Evolutionary conservation across 192 early-diverging fungal species (phyloP).

Genomic region (Umbelopsis vinacea): DNA sequence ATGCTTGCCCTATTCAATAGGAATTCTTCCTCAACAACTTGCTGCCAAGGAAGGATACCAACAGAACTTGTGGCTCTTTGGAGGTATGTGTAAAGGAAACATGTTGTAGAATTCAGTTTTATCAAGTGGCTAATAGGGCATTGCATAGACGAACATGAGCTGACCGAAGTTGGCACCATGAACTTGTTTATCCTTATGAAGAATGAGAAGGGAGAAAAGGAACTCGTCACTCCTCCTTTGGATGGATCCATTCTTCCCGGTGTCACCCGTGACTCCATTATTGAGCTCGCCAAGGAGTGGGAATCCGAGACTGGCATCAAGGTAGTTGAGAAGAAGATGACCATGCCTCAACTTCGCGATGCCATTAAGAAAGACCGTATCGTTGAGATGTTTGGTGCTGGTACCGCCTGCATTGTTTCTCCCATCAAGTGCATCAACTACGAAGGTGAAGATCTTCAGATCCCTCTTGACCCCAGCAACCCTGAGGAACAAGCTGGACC

Average conservation of each 20-base stretch:
- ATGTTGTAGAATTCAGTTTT: not conserved
- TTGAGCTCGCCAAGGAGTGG: slow-evolving; percentile 79
- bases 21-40: slow-evolving; percentile 74
- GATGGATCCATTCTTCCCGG: slow-evolving; percentile 96
- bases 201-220: slow-evolving; percentile 79
- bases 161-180: slow-evolving; percentile 98
- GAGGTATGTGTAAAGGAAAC: slow-evolving; percentile 34
- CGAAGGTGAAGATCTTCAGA: slow-evolving; percentile 74
- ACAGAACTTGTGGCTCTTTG: slow-evolving; percentile 96
- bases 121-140: not conserved
- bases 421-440: slow-evolving; percentile 90
- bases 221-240: slow-evolving; percentile 89
- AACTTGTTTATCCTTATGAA: slow-evolving; percentile 93
- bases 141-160: slow-evolving; percentile 60
- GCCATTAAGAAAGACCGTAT: slow-evolving; percentile 81
- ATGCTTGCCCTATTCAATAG: not conserved
- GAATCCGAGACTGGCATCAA: slow-evolving; percentile 68
- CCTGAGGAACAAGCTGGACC: slow-evolving; percentile 83
- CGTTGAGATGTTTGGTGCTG: slow-evolving; percentile 93
- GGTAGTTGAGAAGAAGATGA: slow-evolving; percentile 83
- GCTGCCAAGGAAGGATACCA: slow-evolving; percentile 89
- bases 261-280: slow-evolving; percentile 93
- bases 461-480: slow-evolving; percentile 87
- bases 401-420: slow-evolving; percentile 93
- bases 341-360: slow-evolving; percentile 77